Conservation (phyloP, 1,139 yeast species). For the Geotrichum restrictum region DNA sequence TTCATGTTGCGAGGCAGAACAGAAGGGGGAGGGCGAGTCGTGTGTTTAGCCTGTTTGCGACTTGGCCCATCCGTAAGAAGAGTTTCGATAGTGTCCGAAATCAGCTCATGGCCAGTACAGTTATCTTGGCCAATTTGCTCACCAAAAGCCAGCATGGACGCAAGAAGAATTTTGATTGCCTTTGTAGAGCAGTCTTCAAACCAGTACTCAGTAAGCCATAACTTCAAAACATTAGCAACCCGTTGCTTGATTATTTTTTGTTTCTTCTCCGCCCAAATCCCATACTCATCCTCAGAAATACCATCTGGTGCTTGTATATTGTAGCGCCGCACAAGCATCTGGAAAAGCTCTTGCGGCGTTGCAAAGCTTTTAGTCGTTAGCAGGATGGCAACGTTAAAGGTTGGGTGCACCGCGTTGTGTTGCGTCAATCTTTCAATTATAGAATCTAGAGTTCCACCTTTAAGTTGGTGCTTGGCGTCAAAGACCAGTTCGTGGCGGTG, state of each 20-base stretch:
- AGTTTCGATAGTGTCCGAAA: constrained; percentile 29
- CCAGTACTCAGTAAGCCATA: constrained; percentile 77
- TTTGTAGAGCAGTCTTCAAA: constrained; percentile 36
- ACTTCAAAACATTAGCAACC: constrained; percentile 66
- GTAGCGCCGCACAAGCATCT: constrained; percentile 60
- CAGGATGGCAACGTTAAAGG: constrained; percentile 67
- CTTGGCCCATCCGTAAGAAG: constrained; percentile 26
- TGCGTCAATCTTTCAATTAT: constrained; percentile 79
- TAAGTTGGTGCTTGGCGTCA: constrained; percentile 68
- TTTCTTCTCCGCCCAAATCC: constrained; percentile 72
- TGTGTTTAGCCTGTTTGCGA: constrained; percentile 24
- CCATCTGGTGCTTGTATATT: constrained; percentile 84
- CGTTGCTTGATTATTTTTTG: constrained; percentile 60
- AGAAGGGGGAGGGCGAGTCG: constrained; percentile 30
- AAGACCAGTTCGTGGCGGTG: constrained; percentile 68
- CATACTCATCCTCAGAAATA: constrained; percentile 74
- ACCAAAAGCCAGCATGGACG: constrained; percentile 57
- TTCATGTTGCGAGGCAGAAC: constrained; percentile 30
- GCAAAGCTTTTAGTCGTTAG: constrained; percentile 74
- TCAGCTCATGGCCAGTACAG: constrained; percentile 38
- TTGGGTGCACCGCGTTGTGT: constrained; percentile 64
- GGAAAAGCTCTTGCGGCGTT: constrained; percentile 62
- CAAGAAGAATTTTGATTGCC: constrained; percentile 37
- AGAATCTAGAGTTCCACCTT: constrained; percentile 84
- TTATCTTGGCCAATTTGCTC: constrained; percentile 46